Conservation (phyloP, 2,329 filamentous ascomycete species). For the Diaporthe longicolla region DNA sequence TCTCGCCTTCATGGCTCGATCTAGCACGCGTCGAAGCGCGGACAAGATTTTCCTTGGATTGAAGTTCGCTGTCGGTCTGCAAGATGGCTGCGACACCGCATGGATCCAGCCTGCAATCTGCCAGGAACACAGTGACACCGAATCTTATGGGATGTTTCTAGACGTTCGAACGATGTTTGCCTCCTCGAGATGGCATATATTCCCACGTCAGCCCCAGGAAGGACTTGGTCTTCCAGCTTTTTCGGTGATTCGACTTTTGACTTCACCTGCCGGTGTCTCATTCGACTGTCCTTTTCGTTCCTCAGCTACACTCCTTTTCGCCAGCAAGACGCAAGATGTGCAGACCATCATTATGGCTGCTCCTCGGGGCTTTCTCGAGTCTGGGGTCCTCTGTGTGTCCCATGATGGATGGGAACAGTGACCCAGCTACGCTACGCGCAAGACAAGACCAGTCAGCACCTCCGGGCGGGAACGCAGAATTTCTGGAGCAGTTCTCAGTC, state of each 20-base stretch:
- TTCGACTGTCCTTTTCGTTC: neutral
- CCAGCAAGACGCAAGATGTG: conserved; percentile 14
- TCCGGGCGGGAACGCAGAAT: conserved; percentile 37
- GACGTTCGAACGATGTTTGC: neutral
- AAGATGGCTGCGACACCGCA: conserved; percentile 1
- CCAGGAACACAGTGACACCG: conserved; percentile 1
- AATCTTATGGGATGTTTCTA: neutral
- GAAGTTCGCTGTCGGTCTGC: neutral
- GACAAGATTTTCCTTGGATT: neutral
- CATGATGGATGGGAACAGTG: conserved; percentile 45
- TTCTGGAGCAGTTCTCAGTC: conserved; percentile 56
- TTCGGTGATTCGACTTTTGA: neutral
- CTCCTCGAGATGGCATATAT: neutral
- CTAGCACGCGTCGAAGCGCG: neutral
- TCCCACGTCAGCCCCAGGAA: neutral
- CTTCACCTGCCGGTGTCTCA: neutral
- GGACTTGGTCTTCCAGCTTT: neutral
- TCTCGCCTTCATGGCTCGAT: neutral
- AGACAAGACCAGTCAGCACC: conserved; percentile 44
- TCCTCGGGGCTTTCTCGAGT: conserved; percentile 42
- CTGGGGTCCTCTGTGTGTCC: conserved; percentile 52
- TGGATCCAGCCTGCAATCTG: neutral
- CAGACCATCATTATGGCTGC: conserved; percentile 15
- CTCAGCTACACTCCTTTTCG: neutral
- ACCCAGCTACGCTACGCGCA: conserved; percentile 48